Percentiles rank a stretch among this genome's conserved stretches.
Conservation (phyloP, 768 basidiomycete species). For the Xerocomellus amylosporus region DNA sequence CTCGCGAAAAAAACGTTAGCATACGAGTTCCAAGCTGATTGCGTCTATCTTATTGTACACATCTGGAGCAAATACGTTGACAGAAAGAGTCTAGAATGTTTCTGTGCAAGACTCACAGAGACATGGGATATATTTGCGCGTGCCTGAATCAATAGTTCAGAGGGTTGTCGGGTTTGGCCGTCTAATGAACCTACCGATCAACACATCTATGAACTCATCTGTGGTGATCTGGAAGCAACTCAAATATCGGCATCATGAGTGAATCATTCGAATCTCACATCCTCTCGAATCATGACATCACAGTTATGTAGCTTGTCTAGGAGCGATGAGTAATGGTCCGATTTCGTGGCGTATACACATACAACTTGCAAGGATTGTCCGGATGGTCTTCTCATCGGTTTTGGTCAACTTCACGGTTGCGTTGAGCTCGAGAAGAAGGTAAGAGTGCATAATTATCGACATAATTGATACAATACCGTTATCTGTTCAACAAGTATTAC, state of each 20-base stretch:
- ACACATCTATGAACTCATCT: slow-evolving; percentile 98
- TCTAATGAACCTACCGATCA: slow-evolving; percentile 61
- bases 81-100: not conserved
- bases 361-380: slow-evolving; percentile 90
- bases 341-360: slow-evolving; percentile 25
- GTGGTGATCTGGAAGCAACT: slow-evolving; percentile 69
- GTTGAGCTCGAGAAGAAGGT: slow-evolving; percentile 54
- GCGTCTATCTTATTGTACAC: slow-evolving; percentile 98
- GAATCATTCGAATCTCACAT: slow-evolving; percentile 47
- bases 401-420: slow-evolving; percentile 90
- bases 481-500: slow-evolving; percentile 45
- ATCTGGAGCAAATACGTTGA: slow-evolving; percentile 42
- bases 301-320: slow-evolving; percentile 89
- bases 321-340: slow-evolving; percentile 5
- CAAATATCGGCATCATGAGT: slow-evolving; percentile 3
- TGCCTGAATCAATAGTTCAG: slow-evolving; percentile 48
- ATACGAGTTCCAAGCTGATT: slow-evolving; percentile 68
- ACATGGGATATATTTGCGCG: slow-evolving; percentile 92
- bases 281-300: slow-evolving; percentile 98
- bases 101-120: slow-evolving; percentile 55
- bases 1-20: not conserved
- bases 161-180: not conserved
- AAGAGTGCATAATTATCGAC: not conserved
- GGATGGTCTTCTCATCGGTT: slow-evolving; percentile 93
- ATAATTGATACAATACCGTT: slow-evolving; percentile 44